Conservation (phyloP, 106 monocot genomes). For the Triglochin maritima region DNA sequence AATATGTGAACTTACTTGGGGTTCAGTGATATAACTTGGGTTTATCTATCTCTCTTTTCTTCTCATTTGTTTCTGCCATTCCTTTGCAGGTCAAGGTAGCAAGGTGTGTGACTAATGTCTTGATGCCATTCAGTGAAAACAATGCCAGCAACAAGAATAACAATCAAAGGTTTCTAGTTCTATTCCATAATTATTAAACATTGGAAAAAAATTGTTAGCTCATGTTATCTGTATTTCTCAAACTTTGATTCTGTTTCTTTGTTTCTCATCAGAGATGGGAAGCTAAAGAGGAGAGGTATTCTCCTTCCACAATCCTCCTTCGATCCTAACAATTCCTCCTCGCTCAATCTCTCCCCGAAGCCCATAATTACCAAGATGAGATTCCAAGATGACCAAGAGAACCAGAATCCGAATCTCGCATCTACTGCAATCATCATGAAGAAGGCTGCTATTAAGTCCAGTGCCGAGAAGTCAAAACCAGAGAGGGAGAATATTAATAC, state of each 20-base stretch:
- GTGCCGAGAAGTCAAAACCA: slow-evolving; percentile 29
- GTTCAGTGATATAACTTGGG: not conserved
- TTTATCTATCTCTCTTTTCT: not conserved
- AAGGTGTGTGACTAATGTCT: not conserved
- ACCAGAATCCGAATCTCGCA: slow-evolving; percentile 53
- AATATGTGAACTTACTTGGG: too few species aligned
- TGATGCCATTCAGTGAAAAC: not conserved
- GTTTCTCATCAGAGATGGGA: slow-evolving; percentile 4
- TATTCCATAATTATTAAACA: not conserved
- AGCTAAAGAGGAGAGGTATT: slow-evolving; percentile 25
- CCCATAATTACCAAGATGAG: slow-evolving; percentile 19
- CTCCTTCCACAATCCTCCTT: slow-evolving; percentile 2
- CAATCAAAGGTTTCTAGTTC: slow-evolving; percentile 1
- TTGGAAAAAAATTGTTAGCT: too few species aligned
- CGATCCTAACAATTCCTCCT: not conserved
- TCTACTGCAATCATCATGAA: not conserved
- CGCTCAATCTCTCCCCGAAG: slow-evolving; percentile 3
- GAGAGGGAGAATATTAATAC: slow-evolving; percentile 4
- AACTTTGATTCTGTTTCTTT: not conserved
- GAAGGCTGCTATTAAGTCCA: slow-evolving; percentile 49
- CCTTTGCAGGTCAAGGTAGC: not conserved
- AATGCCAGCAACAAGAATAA: not conserved
- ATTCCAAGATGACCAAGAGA: slow-evolving; percentile 51
- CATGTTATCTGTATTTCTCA: not conserved
- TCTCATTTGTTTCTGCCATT: not conserved